Conservation (phyloP, 2,329 filamentous ascomycete species). For the Simplicillium aogashimaense region DNA sequence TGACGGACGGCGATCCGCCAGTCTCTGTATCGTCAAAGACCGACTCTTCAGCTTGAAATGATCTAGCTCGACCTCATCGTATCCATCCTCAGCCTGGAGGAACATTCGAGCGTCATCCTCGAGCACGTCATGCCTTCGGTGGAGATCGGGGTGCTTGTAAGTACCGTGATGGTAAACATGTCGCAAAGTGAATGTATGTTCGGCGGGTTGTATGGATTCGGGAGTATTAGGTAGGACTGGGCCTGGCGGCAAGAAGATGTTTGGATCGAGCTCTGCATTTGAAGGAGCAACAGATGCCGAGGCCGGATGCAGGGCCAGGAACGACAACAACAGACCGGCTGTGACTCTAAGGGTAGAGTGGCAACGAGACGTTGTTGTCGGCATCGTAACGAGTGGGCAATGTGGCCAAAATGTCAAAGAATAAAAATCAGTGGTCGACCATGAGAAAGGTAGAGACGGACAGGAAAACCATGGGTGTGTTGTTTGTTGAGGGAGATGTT, state of each 20-base stretch:
- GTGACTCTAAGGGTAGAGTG: conserved; percentile 28
- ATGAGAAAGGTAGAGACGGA: too few relatives aligned
- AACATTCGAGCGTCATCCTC: conserved; percentile 45
- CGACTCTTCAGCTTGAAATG: conserved; percentile 54
- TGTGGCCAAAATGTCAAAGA: too few relatives aligned
- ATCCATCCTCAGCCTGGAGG: conserved; percentile 49
- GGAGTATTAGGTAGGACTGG: conserved; percentile 27
- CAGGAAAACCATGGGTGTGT: too few relatives aligned
- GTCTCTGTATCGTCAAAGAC: conserved; percentile 62
- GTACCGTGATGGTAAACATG: conserved; percentile 93
- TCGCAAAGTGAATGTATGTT: conserved; percentile 60
- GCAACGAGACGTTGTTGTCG: too few relatives aligned
- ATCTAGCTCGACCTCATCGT: conserved; percentile 38
- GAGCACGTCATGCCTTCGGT: conserved; percentile 63
- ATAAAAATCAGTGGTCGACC: too few relatives aligned
- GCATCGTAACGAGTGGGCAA: too few relatives aligned
- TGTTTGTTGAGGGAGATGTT: too few relatives aligned
- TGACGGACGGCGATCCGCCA: conserved; percentile 66
- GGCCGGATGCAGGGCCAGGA: conserved; percentile 49
- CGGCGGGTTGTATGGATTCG: conserved; percentile 35
- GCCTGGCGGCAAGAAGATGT: conserved; percentile 31
- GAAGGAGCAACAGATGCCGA: conserved; percentile 22
- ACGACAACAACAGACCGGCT: conserved; percentile 52
- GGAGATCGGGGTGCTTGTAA: conserved; percentile 64
- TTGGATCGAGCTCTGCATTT: conserved; percentile 26